These are phyloP conservation scores for Oryza meyeriana DNA, from an alignment of 176 grass and related monocot genomes.

Conservation along the genomic window DNA sequence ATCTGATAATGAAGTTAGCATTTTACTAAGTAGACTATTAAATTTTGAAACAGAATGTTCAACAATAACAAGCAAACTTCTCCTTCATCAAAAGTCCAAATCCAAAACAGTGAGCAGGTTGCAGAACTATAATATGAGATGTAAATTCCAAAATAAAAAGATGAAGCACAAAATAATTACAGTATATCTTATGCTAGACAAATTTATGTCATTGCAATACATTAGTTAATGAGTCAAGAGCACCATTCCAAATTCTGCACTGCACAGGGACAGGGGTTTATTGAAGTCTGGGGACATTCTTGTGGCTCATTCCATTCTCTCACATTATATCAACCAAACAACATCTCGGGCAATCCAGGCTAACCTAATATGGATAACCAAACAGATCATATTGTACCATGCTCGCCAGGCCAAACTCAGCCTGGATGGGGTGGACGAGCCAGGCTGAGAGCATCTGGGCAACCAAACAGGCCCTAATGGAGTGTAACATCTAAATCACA, in stretches of 20 bases:
- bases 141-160: not conserved
- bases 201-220: not conserved
- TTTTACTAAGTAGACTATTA: not conserved
- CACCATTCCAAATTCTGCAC: not conserved
- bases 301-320: not conserved
- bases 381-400: too few relatives aligned
- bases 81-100: constrained; percentile 9
- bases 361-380: too few relatives aligned
- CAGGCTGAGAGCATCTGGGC: too few relatives aligned
- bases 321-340: too few relatives aligned
- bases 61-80: not conserved
- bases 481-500: not conserved
- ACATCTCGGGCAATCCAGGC: too few relatives aligned
- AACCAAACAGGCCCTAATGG: too few relatives aligned
- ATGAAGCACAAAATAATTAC: not conserved
- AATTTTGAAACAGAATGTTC: not conserved
- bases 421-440: too few relatives aligned
- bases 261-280: not conserved
- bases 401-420: too few relatives aligned
- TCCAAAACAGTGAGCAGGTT: not conserved
- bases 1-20: constrained; percentile 43
- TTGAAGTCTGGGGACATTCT: not conserved
- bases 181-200: not conserved
- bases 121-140: not conserved
- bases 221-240: constrained; percentile 20